Base-by-base conservation (phyloP, 345 rosid genomes). In the Boechera stricta region DNA sequence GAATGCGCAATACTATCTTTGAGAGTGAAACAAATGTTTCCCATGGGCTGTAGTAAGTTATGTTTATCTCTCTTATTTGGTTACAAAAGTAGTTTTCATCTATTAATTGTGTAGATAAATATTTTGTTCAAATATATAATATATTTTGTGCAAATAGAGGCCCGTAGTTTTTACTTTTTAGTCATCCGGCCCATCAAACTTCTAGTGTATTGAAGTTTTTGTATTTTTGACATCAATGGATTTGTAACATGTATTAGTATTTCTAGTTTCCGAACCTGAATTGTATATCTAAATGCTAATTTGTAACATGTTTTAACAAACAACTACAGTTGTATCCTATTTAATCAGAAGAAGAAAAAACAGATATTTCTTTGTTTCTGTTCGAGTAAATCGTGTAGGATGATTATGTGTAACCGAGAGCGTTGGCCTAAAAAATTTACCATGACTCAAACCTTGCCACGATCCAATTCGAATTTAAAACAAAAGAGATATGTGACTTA, bases 401-500 rank as follows among this genome's bases (percentile, higher is more conserved):
- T 67, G 51, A 6, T 68, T 41, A 28, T 28, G n/a, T 42, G 73
- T 69, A 39, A 39, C 39, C 38, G 7, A 55, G 63, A 69, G 39
- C 51, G 26, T 36, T 36, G 53, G 38, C 18, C 63, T 69, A 39
- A 61, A 61, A 4, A 51, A 3, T 26, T 29, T 48, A 60, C 32
- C 16, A 12, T 18, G 12, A 47, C 54, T 52, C 44, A 53, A 54
- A 29, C 53, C 15, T 73, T 4, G 29, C 36, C 45, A 73, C 47
- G 47, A 35, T 55, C 7, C 63, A 69, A 13, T 36, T 26, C 51
- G 24, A 10, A 16, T 24, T 9, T 64, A 11, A 3, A 48, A 63
- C 6, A 21, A 18, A 33, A 67, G 3, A 35, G 24, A 28, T 16
- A 41, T 45, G 10, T 58, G 41, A 16, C 15, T 2, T 21, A 59